These are phyloP conservation scores for Curvularia sp. DNA, from an alignment of 2,329 filamentous ascomycete species.

Conservation along the genomic window DNA sequence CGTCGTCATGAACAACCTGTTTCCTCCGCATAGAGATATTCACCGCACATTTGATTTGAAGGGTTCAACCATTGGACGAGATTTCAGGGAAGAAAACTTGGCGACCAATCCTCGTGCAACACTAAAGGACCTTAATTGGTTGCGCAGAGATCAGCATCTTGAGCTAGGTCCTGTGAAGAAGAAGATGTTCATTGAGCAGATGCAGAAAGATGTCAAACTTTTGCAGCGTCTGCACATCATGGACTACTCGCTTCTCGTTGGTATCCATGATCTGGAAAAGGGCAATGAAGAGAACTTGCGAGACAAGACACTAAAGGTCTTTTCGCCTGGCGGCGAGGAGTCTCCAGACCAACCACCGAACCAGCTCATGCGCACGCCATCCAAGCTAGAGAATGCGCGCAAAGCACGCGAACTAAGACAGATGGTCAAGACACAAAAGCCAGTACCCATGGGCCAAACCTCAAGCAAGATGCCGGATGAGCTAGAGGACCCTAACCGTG, in stretches of 20 bases:
- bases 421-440: conserved; percentile 90
- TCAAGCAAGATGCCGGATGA: conserved; percentile 89
- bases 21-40: conserved; percentile 95
- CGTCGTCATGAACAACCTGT: conserved; percentile 99
- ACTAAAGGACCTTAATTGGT: conserved; percentile 95
- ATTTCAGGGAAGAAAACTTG: conserved; percentile 87
- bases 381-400: conserved; percentile 87
- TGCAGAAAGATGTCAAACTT: conserved; percentile 84
- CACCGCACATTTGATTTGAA: conserved; percentile 97
- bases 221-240: conserved; percentile 92
- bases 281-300: conserved; percentile 95
- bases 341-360: conserved; percentile 61
- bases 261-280: conserved; percentile 87
- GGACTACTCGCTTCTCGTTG: conserved; percentile 96
- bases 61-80: conserved; percentile 91
- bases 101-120: conserved; percentile 90
- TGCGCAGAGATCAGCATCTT: conserved; percentile 81
- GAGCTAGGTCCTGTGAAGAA: conserved; percentile 92
- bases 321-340: conserved; percentile 81
- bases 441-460: conserved; percentile 87
- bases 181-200: conserved; percentile 84
- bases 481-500: conserved; percentile 69
- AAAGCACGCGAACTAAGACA: conserved; percentile 91
- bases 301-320: conserved; percentile 89
- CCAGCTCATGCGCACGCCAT: conserved; percentile 85